These are phyloP conservation scores for Plasmodium gonderi DNA, from an alignment of 169 alveolate genomes.

Conservation along the genomic window DNA sequence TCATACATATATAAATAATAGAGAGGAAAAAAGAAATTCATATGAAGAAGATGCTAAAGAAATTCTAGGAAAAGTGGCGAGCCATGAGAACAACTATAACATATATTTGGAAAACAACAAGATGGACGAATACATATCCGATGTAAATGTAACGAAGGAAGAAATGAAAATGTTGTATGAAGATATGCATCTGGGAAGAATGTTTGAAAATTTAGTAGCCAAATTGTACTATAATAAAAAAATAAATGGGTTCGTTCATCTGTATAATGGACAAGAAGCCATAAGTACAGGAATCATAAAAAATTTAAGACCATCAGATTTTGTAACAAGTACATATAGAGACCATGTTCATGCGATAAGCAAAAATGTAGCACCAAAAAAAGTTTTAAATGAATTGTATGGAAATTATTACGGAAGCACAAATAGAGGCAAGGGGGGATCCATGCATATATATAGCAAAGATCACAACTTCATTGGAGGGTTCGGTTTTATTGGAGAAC, in stretches of 20 bases:
- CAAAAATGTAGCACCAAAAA: constrained; percentile 88
- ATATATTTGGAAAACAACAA: constrained; percentile 38
- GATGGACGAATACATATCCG: constrained; percentile 24
- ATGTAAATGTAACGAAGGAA: constrained; percentile 68
- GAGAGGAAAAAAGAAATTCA: not conserved
- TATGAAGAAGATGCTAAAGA: not conserved
- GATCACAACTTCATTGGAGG: constrained; percentile 89
- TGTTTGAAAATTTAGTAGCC: constrained; percentile 89
- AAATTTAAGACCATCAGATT: constrained; percentile 86
- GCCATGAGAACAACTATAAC: constrained; percentile 7
- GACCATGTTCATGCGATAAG: constrained; percentile 90
- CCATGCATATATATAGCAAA: constrained; percentile 92
- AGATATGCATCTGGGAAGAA: constrained; percentile 87
- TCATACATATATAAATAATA: no score
- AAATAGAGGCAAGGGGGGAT: constrained; percentile 90
- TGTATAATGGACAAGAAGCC: constrained; percentile 92
- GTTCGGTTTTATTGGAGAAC: constrained; percentile 92
- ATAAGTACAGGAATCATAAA: constrained; percentile 89
- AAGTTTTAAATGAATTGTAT: constrained; percentile 90
- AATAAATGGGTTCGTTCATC: constrained; percentile 91
- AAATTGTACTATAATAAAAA: constrained; percentile 87
- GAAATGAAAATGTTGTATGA: constrained; percentile 87
- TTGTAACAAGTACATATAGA: constrained; percentile 90
- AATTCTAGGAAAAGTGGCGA: not conserved
- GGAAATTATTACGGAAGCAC: constrained; percentile 90